Percentiles rank a stretch among this genome's conserved stretches.
Conservation (phyloP, 495 filamentous ascomycete genomes). For the Daldinia caldariorum region DNA sequence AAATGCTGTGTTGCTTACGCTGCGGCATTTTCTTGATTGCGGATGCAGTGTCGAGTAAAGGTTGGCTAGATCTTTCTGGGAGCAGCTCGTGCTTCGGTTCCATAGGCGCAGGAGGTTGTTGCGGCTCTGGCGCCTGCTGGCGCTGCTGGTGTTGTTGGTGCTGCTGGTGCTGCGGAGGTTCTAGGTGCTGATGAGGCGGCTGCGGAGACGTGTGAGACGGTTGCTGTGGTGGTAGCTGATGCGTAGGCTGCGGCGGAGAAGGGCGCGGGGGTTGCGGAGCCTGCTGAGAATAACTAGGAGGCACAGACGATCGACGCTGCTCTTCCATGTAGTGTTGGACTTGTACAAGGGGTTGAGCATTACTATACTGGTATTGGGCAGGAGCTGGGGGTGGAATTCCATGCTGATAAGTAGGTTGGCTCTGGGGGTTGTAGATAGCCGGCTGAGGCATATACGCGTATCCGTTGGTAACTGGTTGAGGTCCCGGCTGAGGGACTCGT, state of each 20-base stretch:
- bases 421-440: constrained; percentile 83
- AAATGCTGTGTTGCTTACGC: constrained; percentile 87
- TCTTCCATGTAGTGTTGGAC: constrained; percentile 75
- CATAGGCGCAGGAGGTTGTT: constrained; percentile 54
- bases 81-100: constrained; percentile 58
- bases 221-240: constrained; percentile 60
- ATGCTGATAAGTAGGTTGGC: constrained; percentile 58
- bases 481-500: constrained; percentile 71
- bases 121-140: constrained; percentile 46
- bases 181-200: constrained; percentile 53
- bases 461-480: constrained; percentile 70
- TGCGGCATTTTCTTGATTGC: constrained; percentile 77
- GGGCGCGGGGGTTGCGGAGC: constrained; percentile 43
- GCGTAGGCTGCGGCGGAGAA: constrained; percentile 55
- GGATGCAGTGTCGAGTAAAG: constrained; percentile 54
- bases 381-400: constrained; percentile 62
- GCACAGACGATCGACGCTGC: constrained; percentile 68
- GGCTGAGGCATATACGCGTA: constrained; percentile 87
- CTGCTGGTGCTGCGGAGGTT: constrained; percentile 53
- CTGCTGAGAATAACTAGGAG: constrained; percentile 65
- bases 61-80: constrained; percentile 52
- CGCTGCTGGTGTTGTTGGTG: constrained; percentile 57
- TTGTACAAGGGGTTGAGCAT: constrained; percentile 52
- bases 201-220: constrained; percentile 57
- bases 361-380: constrained; percentile 59